These are phyloP conservation scores for Pseudogymnoascus sp. DNA, from an alignment of 2,329 filamentous ascomycete species.

Conservation along the genomic window DNA sequence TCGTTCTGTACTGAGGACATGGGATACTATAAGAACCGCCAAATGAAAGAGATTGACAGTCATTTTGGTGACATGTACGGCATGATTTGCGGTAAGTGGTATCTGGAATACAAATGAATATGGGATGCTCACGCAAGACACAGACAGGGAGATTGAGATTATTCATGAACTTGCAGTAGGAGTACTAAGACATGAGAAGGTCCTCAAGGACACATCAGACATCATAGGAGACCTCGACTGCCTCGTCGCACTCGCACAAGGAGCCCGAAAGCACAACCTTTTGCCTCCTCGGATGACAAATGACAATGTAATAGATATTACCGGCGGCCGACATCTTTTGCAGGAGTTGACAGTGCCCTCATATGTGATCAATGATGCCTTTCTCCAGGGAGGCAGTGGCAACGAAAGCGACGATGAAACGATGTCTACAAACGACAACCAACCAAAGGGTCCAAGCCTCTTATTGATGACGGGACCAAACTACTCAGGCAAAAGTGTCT, in stretches of 20 bases:
- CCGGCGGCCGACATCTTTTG: conserved; percentile 74
- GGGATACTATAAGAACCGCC: conserved; percentile 78
- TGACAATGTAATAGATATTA: conserved; percentile 64
- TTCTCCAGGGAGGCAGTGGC: conserved; percentile 53
- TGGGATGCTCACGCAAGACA: neutral
- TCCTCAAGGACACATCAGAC: conserved; percentile 64
- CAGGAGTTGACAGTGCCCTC: conserved; percentile 75
- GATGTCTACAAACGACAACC: neutral
- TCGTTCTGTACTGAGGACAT: conserved; percentile 64
- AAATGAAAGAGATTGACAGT: conserved; percentile 73
- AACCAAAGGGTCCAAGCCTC: conserved; percentile 48
- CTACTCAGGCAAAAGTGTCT: conserved; percentile 93
- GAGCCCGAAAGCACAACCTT: conserved; percentile 67
- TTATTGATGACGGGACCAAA: conserved; percentile 87
- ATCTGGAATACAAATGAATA: neutral
- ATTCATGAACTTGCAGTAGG: conserved; percentile 65
- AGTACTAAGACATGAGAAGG: conserved; percentile 59
- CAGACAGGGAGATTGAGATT: conserved; percentile 84
- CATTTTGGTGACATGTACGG: conserved; percentile 79
- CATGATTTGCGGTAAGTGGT: conserved; percentile 62
- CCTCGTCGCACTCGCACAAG: conserved; percentile 69
- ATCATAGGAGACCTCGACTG: conserved; percentile 82
- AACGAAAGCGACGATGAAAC: conserved; percentile 13
- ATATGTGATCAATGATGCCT: conserved; percentile 76
- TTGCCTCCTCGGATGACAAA: conserved; percentile 59